A percentile compares a stretch with the other conserved stretches of the same genome.
Conservation (phyloP, 2,329 filamentous ascomycete genomes). For the Fusarium floridanum region DNA sequence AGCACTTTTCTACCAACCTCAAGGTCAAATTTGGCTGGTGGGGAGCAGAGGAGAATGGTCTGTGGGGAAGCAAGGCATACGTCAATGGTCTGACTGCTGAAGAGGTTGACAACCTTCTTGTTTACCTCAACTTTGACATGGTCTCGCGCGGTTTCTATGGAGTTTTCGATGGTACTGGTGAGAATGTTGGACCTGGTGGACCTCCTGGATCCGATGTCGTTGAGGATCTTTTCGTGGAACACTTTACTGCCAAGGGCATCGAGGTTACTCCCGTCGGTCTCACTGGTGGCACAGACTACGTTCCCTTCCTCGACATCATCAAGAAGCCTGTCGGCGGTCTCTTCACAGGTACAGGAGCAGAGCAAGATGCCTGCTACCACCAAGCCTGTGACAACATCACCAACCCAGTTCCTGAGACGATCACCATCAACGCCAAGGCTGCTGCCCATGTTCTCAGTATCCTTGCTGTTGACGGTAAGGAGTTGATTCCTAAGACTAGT, state of each 20-base stretch:
- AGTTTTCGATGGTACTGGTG: slow-evolving; percentile 52
- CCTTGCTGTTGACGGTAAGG: slow-evolving; percentile 38
- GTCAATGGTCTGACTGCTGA: slow-evolving; percentile 50
- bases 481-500: slow-evolving; percentile 42
- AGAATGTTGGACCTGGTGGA: slow-evolving; percentile 54
- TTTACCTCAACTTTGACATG: slow-evolving; percentile 60
- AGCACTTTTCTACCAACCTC: slow-evolving; percentile 52
- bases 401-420: slow-evolving; percentile 53
- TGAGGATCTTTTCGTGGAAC: slow-evolving; percentile 51
- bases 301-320: slow-evolving; percentile 68
- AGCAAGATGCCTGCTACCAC: slow-evolving; percentile 48
- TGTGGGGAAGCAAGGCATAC: slow-evolving; percentile 53
- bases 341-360: slow-evolving; percentile 63
- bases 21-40: slow-evolving; percentile 60
- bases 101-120: slow-evolving; percentile 52
- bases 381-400: slow-evolving; percentile 55
- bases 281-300: slow-evolving; percentile 70
- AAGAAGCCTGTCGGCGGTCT: slow-evolving; percentile 67
- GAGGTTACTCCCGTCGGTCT: slow-evolving; percentile 45
- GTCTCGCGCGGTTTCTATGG: slow-evolving; percentile 53
- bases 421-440: slow-evolving; percentile 49
- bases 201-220: slow-evolving; percentile 50
- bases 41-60: slow-evolving; percentile 60
- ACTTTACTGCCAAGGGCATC: slow-evolving; percentile 50
- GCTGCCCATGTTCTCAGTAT: slow-evolving; percentile 62